Evolutionary conservation across 441 rosid species (phyloP).

Genomic region (Erodium trifolium): DNA sequence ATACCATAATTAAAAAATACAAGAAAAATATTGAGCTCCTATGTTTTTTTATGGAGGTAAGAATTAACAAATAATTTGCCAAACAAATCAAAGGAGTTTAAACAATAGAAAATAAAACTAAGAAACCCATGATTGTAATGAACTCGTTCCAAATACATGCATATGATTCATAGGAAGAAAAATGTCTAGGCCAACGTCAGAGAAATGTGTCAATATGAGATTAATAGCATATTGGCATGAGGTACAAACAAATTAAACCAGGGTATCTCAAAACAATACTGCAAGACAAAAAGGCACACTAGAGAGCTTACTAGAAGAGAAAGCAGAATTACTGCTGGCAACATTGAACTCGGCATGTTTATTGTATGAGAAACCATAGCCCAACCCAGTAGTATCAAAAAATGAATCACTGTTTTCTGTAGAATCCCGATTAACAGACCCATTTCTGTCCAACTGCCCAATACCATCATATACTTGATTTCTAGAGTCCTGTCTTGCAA

Average conservation of each 20-base stretch:
- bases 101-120: background rate
- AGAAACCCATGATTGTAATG: background rate
- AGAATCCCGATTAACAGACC: conserved; percentile 33
- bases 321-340: conserved; percentile 30
- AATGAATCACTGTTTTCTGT: conserved; percentile 32
- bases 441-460: conserved; percentile 36
- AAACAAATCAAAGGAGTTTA: background rate
- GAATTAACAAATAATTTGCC: background rate
- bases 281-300: conserved; percentile 30
- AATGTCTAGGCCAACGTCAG: too few relatives aligned
- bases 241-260: too few relatives aligned
- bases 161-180: too few relatives aligned
- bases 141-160: too few relatives aligned
- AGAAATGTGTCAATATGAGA: too few relatives aligned
- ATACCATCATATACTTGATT: conserved; percentile 34
- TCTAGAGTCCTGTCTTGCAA: conserved; percentile 64
- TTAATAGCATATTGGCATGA: too few relatives aligned
- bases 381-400: conserved; percentile 30
- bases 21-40: background rate
- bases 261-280: background rate
- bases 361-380: conserved; percentile 47
- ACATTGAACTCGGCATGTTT: conserved; percentile 37
- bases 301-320: conserved; percentile 45
- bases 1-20: background rate
- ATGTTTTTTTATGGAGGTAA: background rate